Evolutionary conservation across 345 rosid species (phyloP).

Genomic region (Salix exigua): DNA sequence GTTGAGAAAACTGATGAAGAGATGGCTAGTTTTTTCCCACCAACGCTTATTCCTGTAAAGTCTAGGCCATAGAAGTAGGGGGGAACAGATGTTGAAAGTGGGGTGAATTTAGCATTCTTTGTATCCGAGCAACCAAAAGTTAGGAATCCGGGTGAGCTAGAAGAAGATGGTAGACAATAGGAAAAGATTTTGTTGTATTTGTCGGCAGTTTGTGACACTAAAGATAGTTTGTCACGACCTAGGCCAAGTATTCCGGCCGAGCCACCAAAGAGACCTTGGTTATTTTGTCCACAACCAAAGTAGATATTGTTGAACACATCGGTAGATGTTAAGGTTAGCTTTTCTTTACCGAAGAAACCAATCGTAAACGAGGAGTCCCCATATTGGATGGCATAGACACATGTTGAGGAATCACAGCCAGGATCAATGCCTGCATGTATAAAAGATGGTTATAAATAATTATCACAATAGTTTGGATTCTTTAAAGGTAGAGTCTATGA

Average conservation of each 20-base stretch:
- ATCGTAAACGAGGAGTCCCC: constrained; percentile 68
- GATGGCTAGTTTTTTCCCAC: constrained; percentile 43
- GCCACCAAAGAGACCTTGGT: constrained; percentile 68
- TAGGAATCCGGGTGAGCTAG: constrained; percentile 66
- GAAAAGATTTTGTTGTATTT: constrained; percentile 70
- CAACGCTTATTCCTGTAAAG: constrained; percentile 54
- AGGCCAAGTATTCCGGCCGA: constrained; percentile 77
- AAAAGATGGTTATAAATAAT: no score
- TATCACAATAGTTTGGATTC: no score
- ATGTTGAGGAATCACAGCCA: constrained; percentile 47
- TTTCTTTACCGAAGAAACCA: constrained; percentile 65
- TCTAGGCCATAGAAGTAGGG: constrained; percentile 62
- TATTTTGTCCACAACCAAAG: constrained; percentile 86
- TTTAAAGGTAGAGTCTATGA: no score
- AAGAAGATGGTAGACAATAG: constrained; percentile 74
- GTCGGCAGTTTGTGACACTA: constrained; percentile 58
- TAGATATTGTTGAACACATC: constrained; percentile 41
- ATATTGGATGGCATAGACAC: constrained; percentile 73
- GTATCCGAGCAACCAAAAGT: constrained; percentile 41
- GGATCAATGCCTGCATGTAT: constrained; percentile 39
- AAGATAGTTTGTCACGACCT: constrained; percentile 63
- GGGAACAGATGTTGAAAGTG: constrained; percentile 39
- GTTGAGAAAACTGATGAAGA: constrained; percentile 43
- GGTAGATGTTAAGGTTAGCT: constrained; percentile 44
- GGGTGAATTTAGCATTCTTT: constrained; percentile 50